phyloP scores from a whole-genome alignment of 2,329 filamentous ascomycete genomes.

The Claviceps quebecensis region DNA sequence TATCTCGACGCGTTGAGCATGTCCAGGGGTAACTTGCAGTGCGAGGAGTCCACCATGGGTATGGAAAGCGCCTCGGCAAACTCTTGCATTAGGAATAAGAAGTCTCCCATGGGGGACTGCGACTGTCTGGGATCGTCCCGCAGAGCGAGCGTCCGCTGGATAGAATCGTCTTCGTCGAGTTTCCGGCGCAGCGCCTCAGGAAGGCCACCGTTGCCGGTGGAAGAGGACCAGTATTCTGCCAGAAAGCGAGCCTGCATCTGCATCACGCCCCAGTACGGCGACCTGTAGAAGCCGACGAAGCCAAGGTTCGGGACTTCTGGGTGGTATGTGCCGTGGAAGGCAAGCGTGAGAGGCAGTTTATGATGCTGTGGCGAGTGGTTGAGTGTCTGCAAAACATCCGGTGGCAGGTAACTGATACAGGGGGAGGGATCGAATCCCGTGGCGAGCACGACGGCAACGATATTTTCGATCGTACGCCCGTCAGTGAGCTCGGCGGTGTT shows the following conservation, averaged over 20 bases:
- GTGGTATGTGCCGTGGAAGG: constrained; percentile 52
- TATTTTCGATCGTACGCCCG: constrained; percentile 29
- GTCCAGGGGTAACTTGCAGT: constrained; percentile 32
- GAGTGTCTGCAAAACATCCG: constrained; percentile 39
- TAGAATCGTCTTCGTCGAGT: constrained; percentile 28
- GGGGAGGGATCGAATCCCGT: constrained; percentile 58
- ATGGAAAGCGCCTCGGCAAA: constrained; percentile 47
- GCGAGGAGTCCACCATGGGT: constrained; percentile 21
- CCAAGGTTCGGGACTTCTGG: constrained; percentile 49
- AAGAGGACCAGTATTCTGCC: constrained; percentile 41
- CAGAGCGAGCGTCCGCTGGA: constrained; percentile 33
- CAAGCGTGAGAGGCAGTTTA: constrained; percentile 50
- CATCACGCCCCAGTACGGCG: constrained; percentile 76
- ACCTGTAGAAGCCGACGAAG: constrained; percentile 74
- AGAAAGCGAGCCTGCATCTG: constrained; percentile 71
- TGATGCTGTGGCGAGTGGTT: constrained; percentile 39
- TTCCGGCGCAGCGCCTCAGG: constrained; percentile 22
- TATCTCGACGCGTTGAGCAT: constrained; percentile 44
- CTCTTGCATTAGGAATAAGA: constrained; percentile 60
- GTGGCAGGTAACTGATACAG: constrained; percentile 50
- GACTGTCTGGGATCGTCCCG: constrained; percentile 36
- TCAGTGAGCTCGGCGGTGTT: constrained; percentile 20
- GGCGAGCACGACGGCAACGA: constrained; percentile 57
- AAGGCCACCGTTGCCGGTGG: constrained; percentile 4
- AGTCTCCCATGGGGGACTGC: constrained; percentile 78